A percentile compares a stretch with the other conserved stretches of the same genome.
phyloP scores from a whole-genome alignment of 2,329 filamentous ascomycete genomes.

The Dichotomopilus funicola region DNA sequence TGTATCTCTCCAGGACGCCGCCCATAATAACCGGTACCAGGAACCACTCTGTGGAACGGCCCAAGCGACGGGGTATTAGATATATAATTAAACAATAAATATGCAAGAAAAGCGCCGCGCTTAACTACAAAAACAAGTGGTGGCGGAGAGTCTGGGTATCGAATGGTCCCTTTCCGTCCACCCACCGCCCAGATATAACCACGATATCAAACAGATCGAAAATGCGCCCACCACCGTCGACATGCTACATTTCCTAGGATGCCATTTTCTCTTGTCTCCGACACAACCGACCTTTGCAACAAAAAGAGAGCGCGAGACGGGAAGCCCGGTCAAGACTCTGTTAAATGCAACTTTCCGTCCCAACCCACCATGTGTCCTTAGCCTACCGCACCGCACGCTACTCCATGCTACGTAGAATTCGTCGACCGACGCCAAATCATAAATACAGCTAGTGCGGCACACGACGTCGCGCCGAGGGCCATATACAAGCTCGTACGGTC shows the following conservation, averaged over 20 bases:
- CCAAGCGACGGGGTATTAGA: conserved; percentile 3
- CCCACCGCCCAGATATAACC: not conserved
- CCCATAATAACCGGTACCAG: too few relatives aligned
- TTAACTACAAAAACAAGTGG: conserved; percentile 1
- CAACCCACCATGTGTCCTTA: not conserved
- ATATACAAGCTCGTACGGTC: conserved; percentile 84
- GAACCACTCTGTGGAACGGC: not conserved
- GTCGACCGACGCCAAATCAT: conserved; percentile 60
- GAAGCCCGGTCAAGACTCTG: conserved; percentile 5
- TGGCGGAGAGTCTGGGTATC: conserved; percentile 15
- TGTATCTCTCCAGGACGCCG: not conserved
- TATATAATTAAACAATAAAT: conserved; percentile 16
- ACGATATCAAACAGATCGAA: not conserved
- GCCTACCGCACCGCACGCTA: not conserved
- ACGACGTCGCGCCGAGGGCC: conserved; percentile 66
- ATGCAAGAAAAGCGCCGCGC: conserved; percentile 11
- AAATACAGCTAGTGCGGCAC: conserved; percentile 55
- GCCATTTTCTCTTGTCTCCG: not conserved
- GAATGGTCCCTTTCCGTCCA: not conserved
- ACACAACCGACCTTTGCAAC: not conserved
- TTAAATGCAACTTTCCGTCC: conserved; percentile 2
- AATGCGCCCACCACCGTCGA: not conserved
- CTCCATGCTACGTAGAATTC: conserved; percentile 15
- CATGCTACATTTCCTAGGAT: not conserved
- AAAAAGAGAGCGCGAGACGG: not conserved